A percentile compares a stretch with the other conserved stretches of the same genome.
These are phyloP conservation scores for Podaxis sp. DNA, from an alignment of 768 basidiomycete genomes.

Conservation along the genomic window DNA sequence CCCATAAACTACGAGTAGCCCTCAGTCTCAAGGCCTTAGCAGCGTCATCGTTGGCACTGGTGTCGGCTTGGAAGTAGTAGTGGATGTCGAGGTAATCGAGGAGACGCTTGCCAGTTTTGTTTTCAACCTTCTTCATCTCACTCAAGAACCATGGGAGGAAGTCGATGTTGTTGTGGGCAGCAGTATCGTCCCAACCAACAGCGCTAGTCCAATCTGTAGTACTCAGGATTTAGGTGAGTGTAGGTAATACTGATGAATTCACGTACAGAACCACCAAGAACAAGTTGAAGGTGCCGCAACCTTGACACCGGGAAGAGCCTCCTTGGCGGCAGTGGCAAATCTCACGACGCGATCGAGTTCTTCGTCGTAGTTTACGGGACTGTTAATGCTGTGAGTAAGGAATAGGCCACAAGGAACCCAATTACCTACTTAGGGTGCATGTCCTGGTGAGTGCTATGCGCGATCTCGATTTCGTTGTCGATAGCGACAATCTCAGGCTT, in stretches of 20 bases:
- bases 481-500: constrained; percentile 49
- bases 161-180: constrained; percentile 51
- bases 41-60: constrained; percentile 50
- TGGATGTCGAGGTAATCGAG: constrained; percentile 59
- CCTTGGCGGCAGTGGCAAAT: constrained; percentile 42
- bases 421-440: constrained; percentile 49
- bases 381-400: constrained; percentile 18
- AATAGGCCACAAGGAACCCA: neutral
- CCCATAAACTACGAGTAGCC: constrained; percentile 53
- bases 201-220: constrained; percentile 50
- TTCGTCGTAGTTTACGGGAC: constrained; percentile 50
- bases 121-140: constrained; percentile 43
- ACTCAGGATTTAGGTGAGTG: neutral
- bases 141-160: constrained; percentile 57
- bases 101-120: constrained; percentile 37
- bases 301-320: constrained; percentile 40
- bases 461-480: constrained; percentile 61
- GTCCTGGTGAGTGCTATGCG: constrained; percentile 52
- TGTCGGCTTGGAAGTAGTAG: constrained; percentile 54
- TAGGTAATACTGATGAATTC: neutral
- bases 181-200: constrained; percentile 47
- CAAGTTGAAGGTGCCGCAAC: constrained; percentile 50
- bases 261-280: constrained; percentile 46
- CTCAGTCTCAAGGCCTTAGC: constrained; percentile 51
- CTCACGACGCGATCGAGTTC: constrained; percentile 45